These are phyloP conservation scores for Fusarium acutatum DNA, from an alignment of 2,329 filamentous ascomycete genomes.

Conservation along the genomic window DNA sequence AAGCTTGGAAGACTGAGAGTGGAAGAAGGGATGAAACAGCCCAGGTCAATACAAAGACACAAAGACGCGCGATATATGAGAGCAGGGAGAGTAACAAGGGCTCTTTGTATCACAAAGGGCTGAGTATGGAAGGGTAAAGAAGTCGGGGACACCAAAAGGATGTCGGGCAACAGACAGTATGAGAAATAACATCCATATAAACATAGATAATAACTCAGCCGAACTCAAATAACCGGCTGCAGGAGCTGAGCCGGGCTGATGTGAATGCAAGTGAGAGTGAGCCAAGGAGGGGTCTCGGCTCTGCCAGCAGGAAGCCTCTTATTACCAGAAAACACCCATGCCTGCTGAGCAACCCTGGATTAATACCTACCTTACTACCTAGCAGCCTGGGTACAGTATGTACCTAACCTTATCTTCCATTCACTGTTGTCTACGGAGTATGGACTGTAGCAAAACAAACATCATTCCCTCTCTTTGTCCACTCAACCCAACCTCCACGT, in stretches of 20 bases:
- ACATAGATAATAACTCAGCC: background rate
- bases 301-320: slow-evolving; percentile 8
- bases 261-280: background rate
- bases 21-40: background rate
- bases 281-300: slow-evolving; percentile 1
- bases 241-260: background rate
- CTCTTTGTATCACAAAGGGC: background rate
- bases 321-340: background rate
- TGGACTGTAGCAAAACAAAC: background rate
- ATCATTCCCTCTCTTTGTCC: background rate
- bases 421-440: background rate
- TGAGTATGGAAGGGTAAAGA: background rate
- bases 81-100: background rate
- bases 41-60: background rate
- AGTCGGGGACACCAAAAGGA: background rate
- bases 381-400: background rate
- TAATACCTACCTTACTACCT: background rate
- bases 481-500: background rate
- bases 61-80: background rate
- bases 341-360: background rate
- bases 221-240: background rate
- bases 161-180: background rate
- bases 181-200: background rate
- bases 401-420: background rate
- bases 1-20: background rate